These are phyloP conservation scores for Spirogloea muscicola DNA, from an alignment of 139 green algal species.

Conservation along the genomic window DNA sequence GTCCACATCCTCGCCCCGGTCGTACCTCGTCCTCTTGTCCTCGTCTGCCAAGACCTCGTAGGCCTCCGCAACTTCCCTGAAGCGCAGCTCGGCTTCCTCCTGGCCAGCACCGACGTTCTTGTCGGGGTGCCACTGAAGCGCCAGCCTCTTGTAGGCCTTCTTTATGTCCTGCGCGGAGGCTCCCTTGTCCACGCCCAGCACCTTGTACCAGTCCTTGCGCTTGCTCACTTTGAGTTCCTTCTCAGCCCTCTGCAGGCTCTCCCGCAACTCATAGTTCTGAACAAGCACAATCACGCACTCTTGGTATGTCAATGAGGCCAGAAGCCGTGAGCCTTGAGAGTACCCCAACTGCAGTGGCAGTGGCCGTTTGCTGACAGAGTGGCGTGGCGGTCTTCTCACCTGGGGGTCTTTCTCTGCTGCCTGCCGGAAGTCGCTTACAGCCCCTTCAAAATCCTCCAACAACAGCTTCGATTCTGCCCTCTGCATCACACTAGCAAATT, in stretches of 20 bases:
- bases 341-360: too few species aligned
- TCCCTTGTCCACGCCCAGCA: constrained; percentile 30
- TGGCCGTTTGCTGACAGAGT: too few species aligned
- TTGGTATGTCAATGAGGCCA: too few species aligned
- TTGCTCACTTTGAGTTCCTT: constrained; percentile 47
- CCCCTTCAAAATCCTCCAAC: constrained; percentile 41
- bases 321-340: too few species aligned
- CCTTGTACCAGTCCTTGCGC: constrained; percentile 52
- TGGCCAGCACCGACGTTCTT: constrained; percentile 54
- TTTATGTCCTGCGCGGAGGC: constrained; percentile 45
- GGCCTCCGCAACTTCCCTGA: constrained; percentile 50
- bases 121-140: constrained; percentile 49
- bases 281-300: too few species aligned
- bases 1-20: constrained; percentile 41
- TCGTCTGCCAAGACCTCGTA: constrained; percentile 51
- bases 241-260: constrained; percentile 31
- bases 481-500: too few species aligned
- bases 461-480: constrained; percentile 29
- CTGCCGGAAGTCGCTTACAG: constrained; percentile 23
- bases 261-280: not conserved
- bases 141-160: constrained; percentile 50
- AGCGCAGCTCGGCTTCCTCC: constrained; percentile 52
- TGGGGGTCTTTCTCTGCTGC: constrained; percentile 41
- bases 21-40: constrained; percentile 35
- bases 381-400: not conserved